A percentile compares a stretch with the other conserved stretches of the same genome.
These are phyloP conservation scores for Malassezia nana DNA, from an alignment of 1,284 basidiomycete species.

Conservation along the genomic window DNA sequence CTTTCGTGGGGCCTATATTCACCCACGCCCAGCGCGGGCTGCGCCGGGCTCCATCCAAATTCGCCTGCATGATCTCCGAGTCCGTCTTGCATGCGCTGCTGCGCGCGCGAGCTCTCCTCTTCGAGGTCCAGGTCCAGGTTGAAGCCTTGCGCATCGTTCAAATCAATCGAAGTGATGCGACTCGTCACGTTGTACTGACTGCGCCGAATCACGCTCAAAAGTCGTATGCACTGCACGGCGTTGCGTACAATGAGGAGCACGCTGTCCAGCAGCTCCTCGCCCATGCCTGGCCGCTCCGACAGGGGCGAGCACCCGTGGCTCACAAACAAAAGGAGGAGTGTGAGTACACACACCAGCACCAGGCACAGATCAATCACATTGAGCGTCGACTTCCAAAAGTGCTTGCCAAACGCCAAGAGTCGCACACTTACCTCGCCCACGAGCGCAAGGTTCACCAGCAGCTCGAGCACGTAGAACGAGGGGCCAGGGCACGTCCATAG, in stretches of 20 bases:
- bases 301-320: conserved; percentile 44
- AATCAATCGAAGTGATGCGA: conserved; percentile 36
- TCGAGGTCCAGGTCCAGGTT: conserved; percentile 43
- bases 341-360: conserved; percentile 39
- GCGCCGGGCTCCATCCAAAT: conserved; percentile 9
- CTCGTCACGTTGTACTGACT: conserved; percentile 31
- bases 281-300: conserved; percentile 25
- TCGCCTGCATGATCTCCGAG: conserved; percentile 24
- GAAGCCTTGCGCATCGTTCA: conserved; percentile 30
- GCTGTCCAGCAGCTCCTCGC: conserved; percentile 43
- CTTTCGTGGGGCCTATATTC: conserved; percentile 1
- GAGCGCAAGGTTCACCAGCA: conserved; percentile 39
- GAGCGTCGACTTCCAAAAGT: conserved; percentile 47
- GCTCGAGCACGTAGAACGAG: conserved; percentile 40
- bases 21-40: neutral
- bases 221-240: conserved; percentile 36
- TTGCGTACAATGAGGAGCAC: conserved; percentile 43
- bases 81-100: conserved; percentile 40
- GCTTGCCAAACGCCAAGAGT: conserved; percentile 40
- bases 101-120: conserved; percentile 38
- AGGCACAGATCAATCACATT: conserved; percentile 43
- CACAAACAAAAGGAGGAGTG: conserved; percentile 41
- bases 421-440: conserved; percentile 42
- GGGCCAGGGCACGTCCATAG: conserved; percentile 37
- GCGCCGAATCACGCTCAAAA: conserved; percentile 40